These are phyloP conservation scores for Elasticomyces elasticus DNA, from an alignment of 495 filamentous ascomycete genomes.

Conservation along the genomic window DNA sequence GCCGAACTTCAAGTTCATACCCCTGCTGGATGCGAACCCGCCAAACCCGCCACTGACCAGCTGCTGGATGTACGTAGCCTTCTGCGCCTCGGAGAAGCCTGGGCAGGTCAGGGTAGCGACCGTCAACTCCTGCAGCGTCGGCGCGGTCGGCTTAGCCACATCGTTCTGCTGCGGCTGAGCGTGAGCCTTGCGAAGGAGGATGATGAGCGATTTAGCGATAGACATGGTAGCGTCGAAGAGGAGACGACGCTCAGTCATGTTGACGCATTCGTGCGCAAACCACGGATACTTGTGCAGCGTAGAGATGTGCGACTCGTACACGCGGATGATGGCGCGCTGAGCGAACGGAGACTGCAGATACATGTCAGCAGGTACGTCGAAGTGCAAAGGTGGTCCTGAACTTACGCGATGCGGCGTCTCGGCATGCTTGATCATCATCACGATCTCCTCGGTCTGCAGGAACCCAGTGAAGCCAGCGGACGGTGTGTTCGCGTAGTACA, in stretches of 20 bases:
- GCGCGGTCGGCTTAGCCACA: conserved; percentile 31
- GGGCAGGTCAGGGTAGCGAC: conserved; percentile 23
- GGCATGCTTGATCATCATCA: conserved; percentile 54
- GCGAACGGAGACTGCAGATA: conserved; percentile 50
- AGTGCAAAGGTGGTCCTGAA: conserved; percentile 10
- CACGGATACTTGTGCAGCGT: conserved; percentile 72
- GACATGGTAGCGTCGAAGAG: conserved; percentile 44
- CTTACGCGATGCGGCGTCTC: conserved; percentile 59
- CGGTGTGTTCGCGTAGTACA: conserved; percentile 37
- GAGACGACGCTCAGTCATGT: conserved; percentile 49
- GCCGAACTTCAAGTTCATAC: conserved; percentile 13
- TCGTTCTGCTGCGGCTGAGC: neutral
- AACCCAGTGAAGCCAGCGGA: conserved; percentile 57
- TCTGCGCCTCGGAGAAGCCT: conserved; percentile 28
- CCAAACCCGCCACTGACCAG: conserved; percentile 1
- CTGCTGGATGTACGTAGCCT: conserved; percentile 2
- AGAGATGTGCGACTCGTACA: conserved; percentile 66
- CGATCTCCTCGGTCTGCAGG: conserved; percentile 60
- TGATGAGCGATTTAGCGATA: conserved; percentile 41
- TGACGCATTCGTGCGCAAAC: conserved; percentile 52
- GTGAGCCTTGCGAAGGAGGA: conserved; percentile 27
- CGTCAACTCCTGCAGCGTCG: conserved; percentile 37
- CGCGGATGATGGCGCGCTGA: conserved; percentile 55
- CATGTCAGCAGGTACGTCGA: conserved; percentile 2
- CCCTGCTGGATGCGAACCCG: neutral